Evolutionary conservation across 345 rosid species (phyloP).

Genomic region (Syzygium aqueum): DNA sequence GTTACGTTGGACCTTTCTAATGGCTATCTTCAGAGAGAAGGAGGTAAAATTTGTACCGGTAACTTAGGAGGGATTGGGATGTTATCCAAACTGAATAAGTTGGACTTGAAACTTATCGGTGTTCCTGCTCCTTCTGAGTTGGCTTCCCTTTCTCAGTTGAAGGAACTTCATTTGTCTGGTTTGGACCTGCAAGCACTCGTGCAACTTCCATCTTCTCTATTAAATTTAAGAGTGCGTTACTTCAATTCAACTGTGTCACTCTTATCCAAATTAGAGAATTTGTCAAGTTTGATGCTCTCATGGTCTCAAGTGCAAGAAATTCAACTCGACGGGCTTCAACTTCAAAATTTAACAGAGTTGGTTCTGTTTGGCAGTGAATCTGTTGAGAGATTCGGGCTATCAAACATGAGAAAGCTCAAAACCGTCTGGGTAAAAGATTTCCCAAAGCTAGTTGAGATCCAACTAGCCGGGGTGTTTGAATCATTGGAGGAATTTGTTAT

Average conservation of each 20-base stretch:
- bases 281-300: accelerated
- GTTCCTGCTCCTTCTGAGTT: not conserved
- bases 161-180: accelerated
- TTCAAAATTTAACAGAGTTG: not conserved
- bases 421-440: accelerated
- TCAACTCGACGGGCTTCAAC: not conserved
- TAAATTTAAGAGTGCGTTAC: accelerated
- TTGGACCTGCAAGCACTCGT: not conserved
- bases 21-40: accelerated
- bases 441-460: too few relatives aligned
- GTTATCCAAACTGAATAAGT: not conserved
- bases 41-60: not conserved
- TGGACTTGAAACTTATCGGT: not conserved
- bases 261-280: not conserved
- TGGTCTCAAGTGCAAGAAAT: accelerated
- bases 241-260: not conserved
- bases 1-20: not conserved
- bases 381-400: not conserved
- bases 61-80: not conserved
- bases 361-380: accelerated
- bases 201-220: not conserved
- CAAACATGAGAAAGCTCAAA: too few relatives aligned
- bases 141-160: not conserved
- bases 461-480: too few relatives aligned
- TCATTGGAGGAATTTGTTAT: not conserved